Base-by-base conservation (phyloP, 495 filamentous ascomycete genomes). In the Penicillium daleae region DNA sequence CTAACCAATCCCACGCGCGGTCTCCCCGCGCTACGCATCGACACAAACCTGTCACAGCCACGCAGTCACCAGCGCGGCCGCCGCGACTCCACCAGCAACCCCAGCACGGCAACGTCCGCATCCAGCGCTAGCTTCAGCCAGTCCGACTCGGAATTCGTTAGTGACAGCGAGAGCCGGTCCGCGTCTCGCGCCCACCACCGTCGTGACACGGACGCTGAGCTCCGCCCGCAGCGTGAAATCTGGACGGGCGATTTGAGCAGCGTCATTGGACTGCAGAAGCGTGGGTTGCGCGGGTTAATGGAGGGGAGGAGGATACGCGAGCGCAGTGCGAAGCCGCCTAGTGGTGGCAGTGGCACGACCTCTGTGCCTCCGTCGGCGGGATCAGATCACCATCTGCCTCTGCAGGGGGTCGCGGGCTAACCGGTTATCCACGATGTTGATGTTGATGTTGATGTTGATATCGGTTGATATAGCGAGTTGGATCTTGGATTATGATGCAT, bases 191-290 rank as follows among this genome's bases (percentile, higher is more conserved):
- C 63, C 17, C 68, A 71, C 42, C 66, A 66, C 37, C 72, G 75
- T 29, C 74, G 78, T 27, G 73, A 70, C 49, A 79, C 78, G 2
- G 74, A 80, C 56, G 65, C 69, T 6, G 29, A 54, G 19, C 51
- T 54, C 37, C 68, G 68, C 9, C 67, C 70, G 12, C 66, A 74
- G 51, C 66, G 71, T 44, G 90, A 92, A 66, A 80, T 94, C 22
- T 97, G 93, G 93, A 83, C 80, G 13, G 89, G 94, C 13, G 89
- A 93, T 70, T 67, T 97, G 29, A 96, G 92, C 74, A 91, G 91
- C 54, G 94, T 97, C n/a, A 96, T 99, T 60, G 95, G 95, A 0
- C 67, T 99, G 59, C 95, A 99, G 80, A 99, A 98, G 79, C 82
- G 95, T 35, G 95, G 95, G 0, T 70, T 99, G 59, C 85, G 93